These are phyloP conservation scores for Triticum aestivum DNA, from an alignment of 176 grass and related monocot genomes.

Conservation along the genomic window DNA sequence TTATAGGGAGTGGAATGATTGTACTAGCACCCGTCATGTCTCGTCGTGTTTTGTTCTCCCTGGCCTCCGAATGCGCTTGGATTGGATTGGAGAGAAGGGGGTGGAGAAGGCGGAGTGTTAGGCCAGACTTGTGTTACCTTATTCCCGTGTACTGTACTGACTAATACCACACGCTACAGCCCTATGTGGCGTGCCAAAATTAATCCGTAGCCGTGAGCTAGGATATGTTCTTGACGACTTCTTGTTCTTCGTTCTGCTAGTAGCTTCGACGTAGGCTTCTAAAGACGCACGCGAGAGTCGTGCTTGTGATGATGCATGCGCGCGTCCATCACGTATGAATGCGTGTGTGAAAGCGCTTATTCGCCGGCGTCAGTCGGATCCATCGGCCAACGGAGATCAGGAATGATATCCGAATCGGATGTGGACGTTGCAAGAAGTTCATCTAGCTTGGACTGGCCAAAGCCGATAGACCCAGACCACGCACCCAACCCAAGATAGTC, in stretches of 20 bases:
- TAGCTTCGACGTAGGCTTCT: no score
- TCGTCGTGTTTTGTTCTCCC: background rate
- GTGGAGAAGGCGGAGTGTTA: background rate
- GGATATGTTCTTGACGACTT: no score
- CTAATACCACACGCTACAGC: slow-evolving; percentile 6
- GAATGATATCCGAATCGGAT: background rate
- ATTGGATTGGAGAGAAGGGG: background rate
- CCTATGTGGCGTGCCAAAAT: background rate
- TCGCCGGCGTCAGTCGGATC: background rate
- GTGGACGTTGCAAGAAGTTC: background rate
- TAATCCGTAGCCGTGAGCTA: background rate
- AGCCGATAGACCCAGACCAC: background rate
- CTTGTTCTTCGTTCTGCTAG: no score
- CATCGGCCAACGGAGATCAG: background rate
- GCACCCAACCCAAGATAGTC: background rate
- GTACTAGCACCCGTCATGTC: background rate
- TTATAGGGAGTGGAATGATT: background rate
- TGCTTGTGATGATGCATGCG: no score
- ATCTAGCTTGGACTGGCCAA: background rate
- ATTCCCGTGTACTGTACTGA: background rate
- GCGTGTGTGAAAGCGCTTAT: slow-evolving; percentile 29
- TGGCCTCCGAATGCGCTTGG: background rate
- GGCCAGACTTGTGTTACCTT: background rate
- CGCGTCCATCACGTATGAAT: no score
- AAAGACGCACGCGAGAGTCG: no score